Conservation (phyloP, 352 stramenopile species). For the Phytophthora ohioensis region DNA sequence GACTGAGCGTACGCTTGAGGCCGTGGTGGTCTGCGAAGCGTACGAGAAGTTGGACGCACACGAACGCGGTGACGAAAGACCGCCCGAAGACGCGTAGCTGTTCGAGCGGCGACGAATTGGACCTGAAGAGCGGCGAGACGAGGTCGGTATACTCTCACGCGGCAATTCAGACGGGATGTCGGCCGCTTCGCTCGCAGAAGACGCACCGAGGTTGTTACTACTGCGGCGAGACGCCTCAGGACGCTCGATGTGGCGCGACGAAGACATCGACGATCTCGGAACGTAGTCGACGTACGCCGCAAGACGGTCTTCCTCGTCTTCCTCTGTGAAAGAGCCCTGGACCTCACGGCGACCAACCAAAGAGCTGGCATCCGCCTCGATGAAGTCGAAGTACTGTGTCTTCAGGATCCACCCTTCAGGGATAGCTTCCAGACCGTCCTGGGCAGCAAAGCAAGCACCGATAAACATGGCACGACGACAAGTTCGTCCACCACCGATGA, state of each 20-base stretch:
- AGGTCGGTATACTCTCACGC: constrained; percentile 22
- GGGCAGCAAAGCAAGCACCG: constrained; percentile 79
- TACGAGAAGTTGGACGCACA: constrained; percentile 84
- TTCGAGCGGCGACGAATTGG: constrained; percentile 55
- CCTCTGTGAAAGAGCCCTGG: constrained; percentile 62
- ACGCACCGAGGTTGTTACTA: constrained; percentile 31
- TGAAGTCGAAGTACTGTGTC: constrained; percentile 84
- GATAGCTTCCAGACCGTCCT: constrained; percentile 74
- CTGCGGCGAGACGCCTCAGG: constrained; percentile 30
- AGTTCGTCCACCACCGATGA: constrained; percentile 79
- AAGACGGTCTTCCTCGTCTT: constrained; percentile 51
- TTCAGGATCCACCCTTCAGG: constrained; percentile 81
- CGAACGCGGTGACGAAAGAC: constrained; percentile 69
- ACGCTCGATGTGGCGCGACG: constrained; percentile 42
- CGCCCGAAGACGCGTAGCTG: constrained; percentile 69
- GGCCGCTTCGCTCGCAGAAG: constrained; percentile 19
- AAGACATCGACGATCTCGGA: constrained; percentile 55
- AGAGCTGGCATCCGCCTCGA: constrained; percentile 78
- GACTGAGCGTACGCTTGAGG: constrained; percentile 69
- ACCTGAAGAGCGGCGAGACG: constrained; percentile 33
- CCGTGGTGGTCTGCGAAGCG: constrained; percentile 71
- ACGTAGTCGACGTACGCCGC: constrained; percentile 73
- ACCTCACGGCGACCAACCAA: constrained; percentile 73
- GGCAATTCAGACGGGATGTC: constrained; percentile 34
- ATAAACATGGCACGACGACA: constrained; percentile 87